Base-by-base conservation (phyloP, 441 rosid species). In the Corymbia citriodora region DNA sequence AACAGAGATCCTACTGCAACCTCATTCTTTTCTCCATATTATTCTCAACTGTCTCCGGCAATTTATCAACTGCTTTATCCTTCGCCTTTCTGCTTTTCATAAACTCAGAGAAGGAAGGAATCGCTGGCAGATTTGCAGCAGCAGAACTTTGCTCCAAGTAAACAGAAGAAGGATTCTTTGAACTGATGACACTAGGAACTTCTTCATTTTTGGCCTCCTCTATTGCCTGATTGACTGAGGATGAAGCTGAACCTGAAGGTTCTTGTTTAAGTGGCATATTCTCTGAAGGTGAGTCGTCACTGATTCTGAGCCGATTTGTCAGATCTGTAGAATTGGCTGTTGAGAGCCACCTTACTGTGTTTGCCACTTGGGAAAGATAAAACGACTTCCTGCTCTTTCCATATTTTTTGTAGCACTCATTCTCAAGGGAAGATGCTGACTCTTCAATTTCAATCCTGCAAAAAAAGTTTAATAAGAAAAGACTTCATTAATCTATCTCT, bases 341-440 rank as follows among this genome's bases (percentile, higher is more conserved):
- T 57, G 97, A 94, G 74, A 98, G 92, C 98, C 99, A 97, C 93
- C 99, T 95, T 27, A 95, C 93, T 6, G 96, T 96, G 87, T 97
- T 96, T 10, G 97, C 99, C 83, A 97, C 95, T 93, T 97, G 99
- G n/a, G 98, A 98, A 92, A 93, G 95, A 91, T 97, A 98, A 92
- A 97, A 96, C 2, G 98, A 94, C 91, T 96, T 97, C 89, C 99
- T 98, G 18, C 95, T 97, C 96, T 95, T 97, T 88, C 99, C 96
- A 61, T 97, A 97, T 91, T 95, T 97, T 92, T 92, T 92, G 91
- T 94, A 96, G 94, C 99, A 97, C 90, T 97, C 97, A 29, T 92
- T 94, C 95, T 98, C 99, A 50, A 98, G 96, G 90, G 90, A 92
- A 91, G 93, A 89, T 4, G 97, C 96, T 63, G 97, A 92, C 90